Conservation (phyloP, 495 filamentous ascomycete species). For the Penicillium chermesinum region DNA sequence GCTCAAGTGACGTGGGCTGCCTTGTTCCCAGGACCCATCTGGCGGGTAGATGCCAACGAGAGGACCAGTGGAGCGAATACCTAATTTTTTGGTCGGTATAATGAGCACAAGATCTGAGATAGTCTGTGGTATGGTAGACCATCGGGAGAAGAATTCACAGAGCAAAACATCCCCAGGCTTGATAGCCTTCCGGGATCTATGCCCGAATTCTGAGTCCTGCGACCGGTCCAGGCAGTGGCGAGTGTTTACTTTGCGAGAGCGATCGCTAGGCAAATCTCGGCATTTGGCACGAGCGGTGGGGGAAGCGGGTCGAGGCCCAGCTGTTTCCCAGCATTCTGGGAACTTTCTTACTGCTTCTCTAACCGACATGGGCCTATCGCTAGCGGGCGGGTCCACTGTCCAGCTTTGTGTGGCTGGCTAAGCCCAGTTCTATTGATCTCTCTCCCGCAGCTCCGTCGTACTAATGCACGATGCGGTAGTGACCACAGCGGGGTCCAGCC, state of each 20-base stretch:
- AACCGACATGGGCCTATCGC: too few relatives aligned
- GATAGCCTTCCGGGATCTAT: not conserved
- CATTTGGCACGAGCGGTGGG: not conserved
- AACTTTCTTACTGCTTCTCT: not conserved
- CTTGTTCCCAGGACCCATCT: not conserved
- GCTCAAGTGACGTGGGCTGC: not conserved
- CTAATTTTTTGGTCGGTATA: too few relatives aligned
- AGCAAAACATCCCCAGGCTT: too few relatives aligned
- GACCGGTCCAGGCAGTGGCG: not conserved
- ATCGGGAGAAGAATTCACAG: too few relatives aligned
- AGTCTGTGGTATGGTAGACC: too few relatives aligned
- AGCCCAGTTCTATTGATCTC: not conserved
- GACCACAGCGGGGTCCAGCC: not conserved
- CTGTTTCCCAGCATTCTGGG: too few relatives aligned
- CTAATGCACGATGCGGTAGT: slow-evolving; percentile 13
- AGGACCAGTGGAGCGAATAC: too few relatives aligned
- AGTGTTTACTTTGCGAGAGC: not conserved
- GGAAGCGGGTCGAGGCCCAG: not conserved
- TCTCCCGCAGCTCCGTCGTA: slow-evolving; percentile 7
- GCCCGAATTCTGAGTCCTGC: not conserved
- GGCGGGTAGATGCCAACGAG: not conserved
- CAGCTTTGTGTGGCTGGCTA: not conserved
- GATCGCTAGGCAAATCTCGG: not conserved
- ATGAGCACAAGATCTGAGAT: too few relatives aligned
- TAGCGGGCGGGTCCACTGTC: too few relatives aligned